These are phyloP conservation scores for Xerocomus nothofagi DNA, from an alignment of 1,284 basidiomycete species.

Conservation along the genomic window DNA sequence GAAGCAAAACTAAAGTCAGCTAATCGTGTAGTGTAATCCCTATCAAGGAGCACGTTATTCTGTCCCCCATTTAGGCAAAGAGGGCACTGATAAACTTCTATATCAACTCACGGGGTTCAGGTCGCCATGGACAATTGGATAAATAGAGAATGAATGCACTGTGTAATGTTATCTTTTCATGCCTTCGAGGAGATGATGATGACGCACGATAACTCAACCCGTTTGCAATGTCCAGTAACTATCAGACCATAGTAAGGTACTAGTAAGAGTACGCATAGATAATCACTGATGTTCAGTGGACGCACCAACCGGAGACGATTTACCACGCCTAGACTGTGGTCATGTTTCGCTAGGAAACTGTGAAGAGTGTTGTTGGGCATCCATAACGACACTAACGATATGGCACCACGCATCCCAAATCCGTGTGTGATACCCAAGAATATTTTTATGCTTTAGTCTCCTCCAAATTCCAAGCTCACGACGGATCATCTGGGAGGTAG, in stretches of 20 bases:
- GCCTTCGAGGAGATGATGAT: too few species aligned
- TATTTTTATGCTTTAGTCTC: constrained; percentile 28
- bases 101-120: neutral
- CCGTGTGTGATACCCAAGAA: constrained; percentile 15
- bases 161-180: neutral
- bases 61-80: neutral
- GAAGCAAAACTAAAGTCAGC: neutral
- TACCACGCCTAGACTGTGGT: neutral
- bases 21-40: neutral
- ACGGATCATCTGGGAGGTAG: neutral
- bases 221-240: neutral
- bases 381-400: constrained; percentile 11
- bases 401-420: neutral
- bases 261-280: neutral
- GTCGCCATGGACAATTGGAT: neutral
- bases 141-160: neutral
- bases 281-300: neutral
- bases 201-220: neutral
- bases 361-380: constrained; percentile 1
- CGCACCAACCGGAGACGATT: neutral
- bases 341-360: neutral
- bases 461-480: constrained; percentile 4
- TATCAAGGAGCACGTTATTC: neutral
- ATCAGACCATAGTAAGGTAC: too few species aligned
- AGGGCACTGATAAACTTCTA: too few species aligned